Evolutionary conservation across 805 yeast genomes (phyloP).

Genomic region (Scheffersomyces coipomensis): DNA sequence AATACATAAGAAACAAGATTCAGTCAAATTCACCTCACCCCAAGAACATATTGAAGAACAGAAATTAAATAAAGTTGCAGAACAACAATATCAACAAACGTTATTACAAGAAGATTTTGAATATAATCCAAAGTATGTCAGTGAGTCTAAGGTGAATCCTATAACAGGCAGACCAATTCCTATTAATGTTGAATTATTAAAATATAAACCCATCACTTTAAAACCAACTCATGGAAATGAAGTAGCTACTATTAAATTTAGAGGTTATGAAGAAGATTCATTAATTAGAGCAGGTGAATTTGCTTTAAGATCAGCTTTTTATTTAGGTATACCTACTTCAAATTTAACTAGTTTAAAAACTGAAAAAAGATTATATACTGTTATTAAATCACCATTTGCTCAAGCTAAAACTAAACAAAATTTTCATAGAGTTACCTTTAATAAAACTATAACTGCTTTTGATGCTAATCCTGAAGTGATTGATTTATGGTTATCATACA

Average conservation of each 20-base stretch:
- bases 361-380: slow-evolving; percentile 87
- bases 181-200: slow-evolving; percentile 77
- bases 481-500: slow-evolving; percentile 76
- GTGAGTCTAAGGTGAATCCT: slow-evolving; percentile 17
- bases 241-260: slow-evolving; percentile 74
- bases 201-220: slow-evolving; percentile 75
- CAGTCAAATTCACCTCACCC: slow-evolving; percentile 31
- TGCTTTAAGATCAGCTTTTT: slow-evolving; percentile 85
- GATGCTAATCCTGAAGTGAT: slow-evolving; percentile 85
- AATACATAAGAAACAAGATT: too few relatives aligned
- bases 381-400: slow-evolving; percentile 88
- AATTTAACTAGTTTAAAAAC: slow-evolving; percentile 70
- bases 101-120: slow-evolving; percentile 24
- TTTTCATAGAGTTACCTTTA: slow-evolving; percentile 83
- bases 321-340: slow-evolving; percentile 80
- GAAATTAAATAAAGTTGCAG: slow-evolving; percentile 21
- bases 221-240: slow-evolving; percentile 67
- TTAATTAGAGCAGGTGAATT: slow-evolving; percentile 80
- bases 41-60: slow-evolving; percentile 28
- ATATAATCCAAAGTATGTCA: slow-evolving; percentile 31
- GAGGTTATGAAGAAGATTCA: slow-evolving; percentile 68
- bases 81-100: slow-evolving; percentile 22
- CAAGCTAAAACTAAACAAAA: slow-evolving; percentile 94
- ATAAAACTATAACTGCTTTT: slow-evolving; percentile 69
- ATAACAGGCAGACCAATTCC: slow-evolving; percentile 61